Evolutionary conservation across 441 rosid species (phyloP), one percentile per base, ranked within the genome.

Genomic region (Arabidopsis hybrid): DNA sequence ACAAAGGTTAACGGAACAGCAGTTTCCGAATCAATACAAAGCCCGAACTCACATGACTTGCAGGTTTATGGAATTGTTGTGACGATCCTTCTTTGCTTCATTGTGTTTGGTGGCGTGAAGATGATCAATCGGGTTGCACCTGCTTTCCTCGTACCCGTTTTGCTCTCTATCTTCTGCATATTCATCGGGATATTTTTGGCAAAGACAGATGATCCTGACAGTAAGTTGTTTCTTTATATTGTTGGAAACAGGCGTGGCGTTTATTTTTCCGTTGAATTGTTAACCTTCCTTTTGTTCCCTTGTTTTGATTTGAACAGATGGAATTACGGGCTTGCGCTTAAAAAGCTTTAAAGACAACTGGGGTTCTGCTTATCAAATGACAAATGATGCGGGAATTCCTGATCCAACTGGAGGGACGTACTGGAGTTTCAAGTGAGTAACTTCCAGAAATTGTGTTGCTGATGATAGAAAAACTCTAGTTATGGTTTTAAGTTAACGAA

Each of bases 81-180:
- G 79, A 92, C 99, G 26, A 80, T 96, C 76, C 55, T 92, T 74
- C 82, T 96, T 35, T 91, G 97, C 91, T 88, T 96, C 85, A 92
- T 96, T 78, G 99, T 96, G 74, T 96, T 96, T 81, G 98, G 99
- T 72, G 99, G 98, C n/a, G 99, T 96, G 82, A 93, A 91, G 88
- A 93, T 93, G 81, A 96, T 96, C 86, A 96, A 96, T 79, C 89
- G 99, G 72, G 99, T 96, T 80, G 99, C 99, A 47, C 99, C 99
- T 67, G 93, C 99, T 80, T 93, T 96, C 81, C 97, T 96, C 35
- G 60, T 96, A 73, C 97, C 99, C 52, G 98, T 96, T 69, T 77
- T 96, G 62, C 77, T 96, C 78, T 96, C 99, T 0, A 75, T 96
- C 73, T 80, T 89, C 82, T 93, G 98, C 89, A 96, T 96, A 79